Conservation (phyloP, 116 monocot genomes). For the Trichopus zeylanicus region DNA sequence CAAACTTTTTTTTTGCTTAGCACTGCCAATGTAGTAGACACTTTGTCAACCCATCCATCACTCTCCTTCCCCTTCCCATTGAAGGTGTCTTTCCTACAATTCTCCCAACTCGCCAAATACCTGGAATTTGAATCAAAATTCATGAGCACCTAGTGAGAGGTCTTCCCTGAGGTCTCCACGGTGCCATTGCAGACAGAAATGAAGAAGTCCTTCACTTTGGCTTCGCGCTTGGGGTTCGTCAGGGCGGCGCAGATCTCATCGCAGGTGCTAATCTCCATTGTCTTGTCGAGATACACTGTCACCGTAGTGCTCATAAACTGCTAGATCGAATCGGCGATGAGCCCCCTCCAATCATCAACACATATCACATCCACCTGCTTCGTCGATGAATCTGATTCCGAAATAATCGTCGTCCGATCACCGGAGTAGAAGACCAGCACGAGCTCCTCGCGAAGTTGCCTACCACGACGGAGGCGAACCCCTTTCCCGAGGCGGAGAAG, state of each 20-base stretch:
- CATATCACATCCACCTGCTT: conserved; percentile 32
- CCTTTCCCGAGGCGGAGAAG: conserved; percentile 32
- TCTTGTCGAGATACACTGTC: conserved; percentile 66
- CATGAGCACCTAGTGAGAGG: conserved; percentile 53
- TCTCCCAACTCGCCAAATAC: no score
- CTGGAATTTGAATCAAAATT: conserved; percentile 10
- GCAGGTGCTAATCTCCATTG: conserved; percentile 49
- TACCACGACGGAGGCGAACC: conserved; percentile 50
- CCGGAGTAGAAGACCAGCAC: conserved; percentile 26
- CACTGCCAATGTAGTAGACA: conserved; percentile 46
- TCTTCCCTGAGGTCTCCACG: conserved; percentile 73
- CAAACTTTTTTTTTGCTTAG: conserved; percentile 53
- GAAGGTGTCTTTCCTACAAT: no score
- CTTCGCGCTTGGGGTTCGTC: conserved; percentile 70
- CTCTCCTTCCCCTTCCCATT: not conserved
- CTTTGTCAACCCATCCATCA: conserved; percentile 30
- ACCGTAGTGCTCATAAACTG: conserved; percentile 62
- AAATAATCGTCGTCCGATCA: no score
- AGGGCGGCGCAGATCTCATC: conserved; percentile 55
- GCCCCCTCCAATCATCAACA: conserved; percentile 31
- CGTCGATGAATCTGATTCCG: not conserved
- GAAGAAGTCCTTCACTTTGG: conserved; percentile 64
- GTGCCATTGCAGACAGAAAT: conserved; percentile 81
- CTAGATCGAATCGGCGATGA: conserved; percentile 55
- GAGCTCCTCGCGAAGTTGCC: conserved; percentile 48